Evolutionary conservation across 2,329 filamentous ascomycete genomes (phyloP), one percentile per base, ranked within the genome.

Genomic region (Verticillium dahliae): DNA sequence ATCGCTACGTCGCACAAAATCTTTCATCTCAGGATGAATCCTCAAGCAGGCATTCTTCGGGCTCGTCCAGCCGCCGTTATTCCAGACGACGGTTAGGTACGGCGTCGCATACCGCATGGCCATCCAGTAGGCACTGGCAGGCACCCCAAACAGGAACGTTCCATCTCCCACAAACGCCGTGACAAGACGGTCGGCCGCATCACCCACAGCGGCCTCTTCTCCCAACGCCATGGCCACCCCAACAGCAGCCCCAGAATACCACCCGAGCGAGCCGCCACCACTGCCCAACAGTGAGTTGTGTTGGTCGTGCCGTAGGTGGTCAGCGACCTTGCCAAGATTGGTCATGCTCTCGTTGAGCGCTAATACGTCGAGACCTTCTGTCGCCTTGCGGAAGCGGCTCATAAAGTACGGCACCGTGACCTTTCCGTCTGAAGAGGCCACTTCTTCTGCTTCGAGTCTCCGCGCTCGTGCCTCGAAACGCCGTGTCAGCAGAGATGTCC

Each of bases 281-380:
- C 70, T 71, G 57, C 70, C 70, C 60, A 72, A 69, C 50, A 73
- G 67, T 35, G 63, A 66, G 2, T 69, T 66, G 22, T 71, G 66
- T 18, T 82, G 65, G 0, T 79, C 81, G 11, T 81, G 79, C 61
- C 82, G 80, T 3, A 90, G 75, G 66, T 89, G 85, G 66, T 89
- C 85, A 5, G 83, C 78, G 2, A 89, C 84, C 35, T 63, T 66
- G 45, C 62, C 59, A 3, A 66, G 62, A 39, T 65, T 67, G 3
- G 66, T 66, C 9, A 87, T 89, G 2, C 89, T 86, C 1, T 87
- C 81, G 73, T 90, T 87, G 57, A 89, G 76, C 9, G 81, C 83
- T 76, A 83, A 87, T 64, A 89, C 85, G 0, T 85, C 84, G 68
- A 88, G 82, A 34, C 72, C 67, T 0, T 85, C 85, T 39, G 81